Evolutionary conservation across 225 moss, liverwort and hornwort species (phyloP).

Genomic region (Neckera pumila): DNA sequence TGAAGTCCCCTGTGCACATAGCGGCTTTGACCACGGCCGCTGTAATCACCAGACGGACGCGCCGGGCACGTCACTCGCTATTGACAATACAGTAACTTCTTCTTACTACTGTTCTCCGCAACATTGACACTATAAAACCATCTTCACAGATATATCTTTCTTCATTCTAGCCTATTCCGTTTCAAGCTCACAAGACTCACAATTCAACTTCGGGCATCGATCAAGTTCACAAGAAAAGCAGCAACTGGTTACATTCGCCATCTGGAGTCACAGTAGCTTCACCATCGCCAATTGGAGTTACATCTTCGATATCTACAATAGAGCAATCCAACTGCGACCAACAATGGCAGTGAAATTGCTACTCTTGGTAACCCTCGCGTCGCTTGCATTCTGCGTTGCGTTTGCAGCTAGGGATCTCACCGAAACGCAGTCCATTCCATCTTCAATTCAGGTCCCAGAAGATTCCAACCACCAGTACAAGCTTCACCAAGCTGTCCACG

Average conservation of each 20-base stretch:
- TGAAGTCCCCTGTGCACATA: not conserved
- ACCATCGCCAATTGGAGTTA: too few relatives aligned
- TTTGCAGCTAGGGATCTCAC: not conserved
- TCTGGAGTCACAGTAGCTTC: not conserved
- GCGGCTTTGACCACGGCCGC: not conserved
- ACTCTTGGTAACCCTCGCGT: not conserved
- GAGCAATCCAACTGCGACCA: not conserved
- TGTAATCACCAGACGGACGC: not conserved
- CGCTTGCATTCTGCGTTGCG: not conserved
- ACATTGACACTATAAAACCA: not conserved
- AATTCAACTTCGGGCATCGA: not conserved
- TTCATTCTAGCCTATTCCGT: not conserved
- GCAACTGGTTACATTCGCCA: too few relatives aligned
- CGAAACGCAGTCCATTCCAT: not conserved
- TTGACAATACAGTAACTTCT: not conserved
- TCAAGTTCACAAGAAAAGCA: not conserved
- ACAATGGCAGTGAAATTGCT: not conserved
- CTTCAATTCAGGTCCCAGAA: not conserved
- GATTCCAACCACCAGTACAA: not conserved
- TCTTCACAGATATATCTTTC: not conserved
- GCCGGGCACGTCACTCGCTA: not conserved
- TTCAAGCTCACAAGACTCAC: not conserved
- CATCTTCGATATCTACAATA: not conserved
- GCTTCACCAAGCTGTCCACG: conserved; percentile 1
- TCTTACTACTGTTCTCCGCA: not conserved